Evolutionary conservation across 1,284 basidiomycete species (phyloP), one percentile per base, ranked within the genome.

Genomic region (Apiotrichum gracile): DNA sequence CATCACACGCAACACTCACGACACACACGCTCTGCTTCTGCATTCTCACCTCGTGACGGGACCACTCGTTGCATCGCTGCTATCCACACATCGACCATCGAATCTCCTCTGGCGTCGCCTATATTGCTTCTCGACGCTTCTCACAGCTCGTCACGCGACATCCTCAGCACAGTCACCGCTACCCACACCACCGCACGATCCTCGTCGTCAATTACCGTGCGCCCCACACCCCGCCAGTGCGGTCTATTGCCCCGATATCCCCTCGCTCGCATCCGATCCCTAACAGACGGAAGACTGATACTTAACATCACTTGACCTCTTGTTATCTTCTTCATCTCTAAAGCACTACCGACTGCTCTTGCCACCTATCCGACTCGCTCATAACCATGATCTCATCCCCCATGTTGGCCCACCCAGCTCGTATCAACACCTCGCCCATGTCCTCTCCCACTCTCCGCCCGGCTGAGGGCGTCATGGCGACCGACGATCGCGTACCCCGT

Each of bases 401-500:
- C 4, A 26, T 37, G 21, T n/a, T 27, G n/a, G 24, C 25, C 46
- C 24, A 35, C 12, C 24, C 46, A 2, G 40, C 41, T 9, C 49
- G 24, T 26, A 25, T 43, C 24, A 27, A n/a, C 41, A 14, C 33
- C 44, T 46, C 44, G 27, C 51, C 44, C 29, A 12, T 24, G 24
- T 38, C 14, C 34, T 38, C 46, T 3, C 45, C 51, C 25, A 21
- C 37, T 14, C 37, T 52, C 22, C 44, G 45, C 41, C 45, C 43
- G 26, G 44, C 31, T 13, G 34, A 38, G 14, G 52, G 42, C 38
- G 37, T 33, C 26, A 41, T 48, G 45, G 19, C 39, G 19, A 24
- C 31, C 26, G 31, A 33, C 51, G 33, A 53, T n/a, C 38, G 24
- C 37, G 21, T n/a, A 25, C 22, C 47, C n/a, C 27, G 43, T 50